Percentiles rank a stretch among this genome's conserved stretches.
Evolutionary conservation across 768 basidiomycete species (phyloP).

Genomic region (Naganishia onofrii): DNA sequence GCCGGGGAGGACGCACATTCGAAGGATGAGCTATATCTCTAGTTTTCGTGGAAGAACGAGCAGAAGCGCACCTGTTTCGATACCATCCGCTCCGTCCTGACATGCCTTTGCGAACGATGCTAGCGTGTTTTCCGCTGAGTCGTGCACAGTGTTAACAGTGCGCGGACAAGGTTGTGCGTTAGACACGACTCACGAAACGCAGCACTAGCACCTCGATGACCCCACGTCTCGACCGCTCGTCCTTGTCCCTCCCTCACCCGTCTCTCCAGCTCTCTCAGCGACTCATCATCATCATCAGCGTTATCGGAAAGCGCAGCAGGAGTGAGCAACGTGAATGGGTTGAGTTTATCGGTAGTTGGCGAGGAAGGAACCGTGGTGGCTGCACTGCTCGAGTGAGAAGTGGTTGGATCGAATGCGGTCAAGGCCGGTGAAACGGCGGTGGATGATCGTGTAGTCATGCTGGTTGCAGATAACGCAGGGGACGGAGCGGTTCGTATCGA

Average conservation of each 20-base stretch:
- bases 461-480: not conserved
- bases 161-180: not conserved
- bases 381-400: not conserved
- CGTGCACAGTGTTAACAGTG: conserved; percentile 57
- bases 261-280: conserved; percentile 1
- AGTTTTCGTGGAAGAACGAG: not conserved
- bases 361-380: conserved; percentile 28
- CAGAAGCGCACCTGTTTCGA: conserved; percentile 76
- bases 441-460: not conserved
- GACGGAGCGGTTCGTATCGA: not conserved
- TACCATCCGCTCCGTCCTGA: conserved; percentile 89
- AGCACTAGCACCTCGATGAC: conserved; percentile 67
- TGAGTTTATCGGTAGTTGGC: not conserved
- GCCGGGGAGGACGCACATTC: conserved; percentile 35
- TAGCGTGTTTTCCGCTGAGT: conserved; percentile 75
- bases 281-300: not conserved
- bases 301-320: conserved; percentile 4
- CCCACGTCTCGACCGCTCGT: conserved; percentile 67
- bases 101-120: conserved; percentile 94
- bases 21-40: not conserved
- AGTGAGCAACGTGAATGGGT: not conserved
- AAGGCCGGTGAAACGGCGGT: conserved; percentile 35
- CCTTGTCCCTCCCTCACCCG: conserved; percentile 27
- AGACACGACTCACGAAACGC: conserved; percentile 52
- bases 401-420: conserved; percentile 34